A percentile compares a stretch with the other conserved stretches of the same genome.
phyloP scores from a whole-genome alignment of 2,329 filamentous ascomycete genomes.

The Ophiocordyceps camponoti-saundersi region DNA sequence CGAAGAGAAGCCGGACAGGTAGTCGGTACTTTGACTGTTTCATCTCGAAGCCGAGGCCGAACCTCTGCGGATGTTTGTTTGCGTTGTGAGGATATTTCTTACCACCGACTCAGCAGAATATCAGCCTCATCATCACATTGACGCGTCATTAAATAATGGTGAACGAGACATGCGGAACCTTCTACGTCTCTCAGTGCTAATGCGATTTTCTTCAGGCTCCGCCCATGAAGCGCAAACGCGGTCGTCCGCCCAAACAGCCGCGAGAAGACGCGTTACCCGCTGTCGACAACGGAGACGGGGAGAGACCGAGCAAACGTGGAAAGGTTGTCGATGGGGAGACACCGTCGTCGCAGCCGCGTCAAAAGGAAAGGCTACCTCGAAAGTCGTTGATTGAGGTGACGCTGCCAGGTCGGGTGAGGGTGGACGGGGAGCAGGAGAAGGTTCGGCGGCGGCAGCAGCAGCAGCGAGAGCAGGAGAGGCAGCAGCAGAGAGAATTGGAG shows the following conservation, averaged over 20 bases:
- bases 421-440: background rate
- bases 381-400: background rate
- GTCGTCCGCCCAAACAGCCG: slow-evolving; percentile 12
- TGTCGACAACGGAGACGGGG: slow-evolving; percentile 6
- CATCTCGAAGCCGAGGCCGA: background rate
- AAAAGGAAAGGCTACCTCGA: background rate
- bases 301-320: slow-evolving; percentile 10
- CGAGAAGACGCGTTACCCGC: slow-evolving; percentile 6
- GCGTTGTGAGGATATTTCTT: too few relatives aligned
- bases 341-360: slow-evolving; percentile 2
- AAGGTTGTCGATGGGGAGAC: slow-evolving; percentile 1
- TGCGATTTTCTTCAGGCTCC: slow-evolving; percentile 4
- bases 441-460: background rate
- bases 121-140: background rate
- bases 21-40: too few relatives aligned
- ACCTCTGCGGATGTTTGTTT: background rate
- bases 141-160: background rate
- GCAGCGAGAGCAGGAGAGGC: background rate
- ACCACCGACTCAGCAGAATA: background rate
- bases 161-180: background rate
- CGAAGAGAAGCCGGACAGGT: too few relatives aligned
- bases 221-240: slow-evolving; percentile 24
- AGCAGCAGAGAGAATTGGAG: slow-evolving; percentile 4
- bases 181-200: background rate
- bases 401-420: background rate